Percentiles rank a stretch among this genome's conserved stretches.
Evolutionary conservation across 768 basidiomycete species (phyloP).

Genomic region (Trametes punicea): DNA sequence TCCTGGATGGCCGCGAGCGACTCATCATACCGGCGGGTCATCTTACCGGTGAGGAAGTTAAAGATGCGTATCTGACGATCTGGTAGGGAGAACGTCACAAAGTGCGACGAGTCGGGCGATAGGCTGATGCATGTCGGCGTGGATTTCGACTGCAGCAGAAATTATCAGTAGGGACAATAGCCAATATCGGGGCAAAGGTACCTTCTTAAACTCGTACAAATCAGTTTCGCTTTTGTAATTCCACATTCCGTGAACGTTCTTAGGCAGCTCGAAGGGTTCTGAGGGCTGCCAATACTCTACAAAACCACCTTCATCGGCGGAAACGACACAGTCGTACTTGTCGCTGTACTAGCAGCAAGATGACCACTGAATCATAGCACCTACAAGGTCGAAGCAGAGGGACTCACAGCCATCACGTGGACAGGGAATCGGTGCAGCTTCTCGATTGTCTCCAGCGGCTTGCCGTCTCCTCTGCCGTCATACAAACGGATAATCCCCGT

Average conservation of each 20-base stretch:
- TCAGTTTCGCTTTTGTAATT: conserved; percentile 88
- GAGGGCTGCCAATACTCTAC: conserved; percentile 93
- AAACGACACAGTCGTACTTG: conserved; percentile 85
- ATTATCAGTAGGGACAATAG: neutral
- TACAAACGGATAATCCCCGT: conserved; percentile 82
- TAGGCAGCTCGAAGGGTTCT: conserved; percentile 86
- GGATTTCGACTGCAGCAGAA: conserved; percentile 68
- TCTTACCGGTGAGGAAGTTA: conserved; percentile 84
- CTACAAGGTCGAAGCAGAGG: neutral
- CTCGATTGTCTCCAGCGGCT: conserved; percentile 70
- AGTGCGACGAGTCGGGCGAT: conserved; percentile 85
- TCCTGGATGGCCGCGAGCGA: conserved; percentile 89
- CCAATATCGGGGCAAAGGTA: conserved; percentile 27
- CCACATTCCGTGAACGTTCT: conserved; percentile 79
- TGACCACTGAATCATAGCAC: too few relatives aligned
- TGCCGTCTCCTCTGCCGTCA: conserved; percentile 85
- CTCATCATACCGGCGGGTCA: conserved; percentile 93
- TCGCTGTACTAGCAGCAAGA: conserved; percentile 91
- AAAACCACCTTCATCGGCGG: conserved; percentile 92
- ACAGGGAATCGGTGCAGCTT: conserved; percentile 86
- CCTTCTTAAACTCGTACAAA: conserved; percentile 98
- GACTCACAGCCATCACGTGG: conserved; percentile 75
- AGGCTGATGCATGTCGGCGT: conserved; percentile 89
- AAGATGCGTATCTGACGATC: conserved; percentile 95
- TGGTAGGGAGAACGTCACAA: conserved; percentile 90